phyloP scores from a whole-genome alignment of 306 rosid species.

The Trifolium fragiferum region DNA sequence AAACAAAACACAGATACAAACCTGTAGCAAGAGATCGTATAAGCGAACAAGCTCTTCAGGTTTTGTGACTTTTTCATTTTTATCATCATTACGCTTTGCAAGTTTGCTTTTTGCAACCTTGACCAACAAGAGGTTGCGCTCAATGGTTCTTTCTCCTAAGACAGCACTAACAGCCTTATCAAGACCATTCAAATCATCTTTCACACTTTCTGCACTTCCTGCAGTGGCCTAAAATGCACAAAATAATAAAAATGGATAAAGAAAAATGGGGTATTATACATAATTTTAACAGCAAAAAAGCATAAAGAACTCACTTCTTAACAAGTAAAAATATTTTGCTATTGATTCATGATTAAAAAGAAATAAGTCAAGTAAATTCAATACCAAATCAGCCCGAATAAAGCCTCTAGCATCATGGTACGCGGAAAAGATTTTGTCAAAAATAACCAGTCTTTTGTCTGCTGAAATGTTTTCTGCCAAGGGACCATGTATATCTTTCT shows the following conservation, averaged over 20 bases:
- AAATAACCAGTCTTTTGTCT: constrained; percentile 75
- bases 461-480: constrained; percentile 72
- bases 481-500: constrained; percentile 80
- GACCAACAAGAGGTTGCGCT: constrained; percentile 88
- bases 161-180: constrained; percentile 97
- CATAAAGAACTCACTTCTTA: background rate
- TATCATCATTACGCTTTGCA: constrained; percentile 74
- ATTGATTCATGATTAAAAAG: constrained; percentile 26
- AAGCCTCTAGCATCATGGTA: constrained; percentile 92
- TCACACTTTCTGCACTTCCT: constrained; percentile 82
- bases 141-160: constrained; percentile 91
- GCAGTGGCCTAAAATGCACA: constrained; percentile 71
- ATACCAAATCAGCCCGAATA: constrained; percentile 96
- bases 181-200: constrained; percentile 94
- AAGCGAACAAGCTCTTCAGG: constrained; percentile 99
- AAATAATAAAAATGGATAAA: constrained; percentile 29
- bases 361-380: constrained; percentile 43
- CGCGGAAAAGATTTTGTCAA: constrained; percentile 93
- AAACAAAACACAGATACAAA: constrained; percentile 41
- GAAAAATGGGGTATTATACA: background rate
- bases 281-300: constrained; percentile 21
- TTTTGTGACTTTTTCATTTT: constrained; percentile 90
- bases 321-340: background rate
- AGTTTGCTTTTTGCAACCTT: constrained; percentile 90
- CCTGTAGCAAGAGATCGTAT: constrained; percentile 90